A percentile compares a stretch with the other conserved stretches of the same genome.
These are phyloP conservation scores for Eutypella sp. DNA, from an alignment of 2,329 filamentous ascomycete genomes.

Conservation along the genomic window DNA sequence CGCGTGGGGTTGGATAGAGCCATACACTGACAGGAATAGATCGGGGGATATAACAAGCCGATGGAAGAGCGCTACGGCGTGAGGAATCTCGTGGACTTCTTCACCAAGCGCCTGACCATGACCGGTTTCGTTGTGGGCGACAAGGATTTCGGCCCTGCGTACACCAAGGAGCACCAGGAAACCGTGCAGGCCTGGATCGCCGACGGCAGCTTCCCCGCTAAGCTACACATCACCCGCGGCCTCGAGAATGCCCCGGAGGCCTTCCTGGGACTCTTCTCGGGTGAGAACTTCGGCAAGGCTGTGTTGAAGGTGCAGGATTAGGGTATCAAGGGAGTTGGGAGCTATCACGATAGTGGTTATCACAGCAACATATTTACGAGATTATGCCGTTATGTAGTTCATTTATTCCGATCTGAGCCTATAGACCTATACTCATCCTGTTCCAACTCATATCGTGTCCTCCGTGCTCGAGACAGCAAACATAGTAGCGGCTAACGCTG, in stretches of 20 bases:
- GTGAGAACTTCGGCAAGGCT: slow-evolving; percentile 84
- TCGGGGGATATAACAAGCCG: slow-evolving; percentile 68
- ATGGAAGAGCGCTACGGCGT: slow-evolving; percentile 56
- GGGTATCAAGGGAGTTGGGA: no score
- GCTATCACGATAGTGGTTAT: no score
- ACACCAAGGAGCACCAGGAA: slow-evolving; percentile 67
- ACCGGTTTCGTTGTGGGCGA: slow-evolving; percentile 72
- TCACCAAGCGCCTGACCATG: slow-evolving; percentile 68
- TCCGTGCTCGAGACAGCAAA: no score
- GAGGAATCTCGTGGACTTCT: slow-evolving; percentile 58
- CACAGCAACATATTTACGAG: no score
- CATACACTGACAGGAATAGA: slow-evolving; percentile 45
- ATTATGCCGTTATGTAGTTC: no score
- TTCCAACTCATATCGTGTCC: no score
- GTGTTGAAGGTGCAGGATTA: slow-evolving; percentile 55
- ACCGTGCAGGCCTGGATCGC: slow-evolving; percentile 71
- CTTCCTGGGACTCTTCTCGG: slow-evolving; percentile 68
- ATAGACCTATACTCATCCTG: no score
- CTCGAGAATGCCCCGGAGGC: slow-evolving; percentile 74
- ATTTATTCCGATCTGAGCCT: no score
- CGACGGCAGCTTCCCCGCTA: slow-evolving; percentile 69
- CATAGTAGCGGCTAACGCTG: no score
- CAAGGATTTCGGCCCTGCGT: slow-evolving; percentile 61
- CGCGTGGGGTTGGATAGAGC: no score
- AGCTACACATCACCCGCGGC: slow-evolving; percentile 65